These are phyloP conservation scores for Tetradesmus obliquus DNA, from an alignment of 139 green algal genomes.

Conservation along the genomic window DNA sequence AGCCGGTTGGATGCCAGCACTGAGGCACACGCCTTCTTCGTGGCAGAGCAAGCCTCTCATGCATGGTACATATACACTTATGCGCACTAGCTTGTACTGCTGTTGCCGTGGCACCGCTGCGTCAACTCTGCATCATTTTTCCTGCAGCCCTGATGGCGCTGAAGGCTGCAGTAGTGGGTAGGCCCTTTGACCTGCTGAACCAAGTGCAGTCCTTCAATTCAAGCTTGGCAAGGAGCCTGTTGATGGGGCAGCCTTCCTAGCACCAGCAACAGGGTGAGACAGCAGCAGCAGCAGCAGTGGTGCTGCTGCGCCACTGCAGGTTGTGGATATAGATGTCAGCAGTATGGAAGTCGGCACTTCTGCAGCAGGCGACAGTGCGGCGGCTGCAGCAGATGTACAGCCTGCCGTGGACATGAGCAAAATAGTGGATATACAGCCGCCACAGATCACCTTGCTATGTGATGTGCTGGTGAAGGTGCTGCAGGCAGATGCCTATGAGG, in stretches of 20 bases:
- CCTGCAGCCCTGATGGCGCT: too few relatives aligned
- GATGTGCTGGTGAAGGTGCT: background rate
- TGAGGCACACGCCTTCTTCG: too few relatives aligned
- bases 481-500: background rate
- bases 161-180: too few relatives aligned
- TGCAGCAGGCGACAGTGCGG: too few relatives aligned
- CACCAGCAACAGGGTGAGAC: background rate
- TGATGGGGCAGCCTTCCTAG: background rate
- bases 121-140: too few relatives aligned
- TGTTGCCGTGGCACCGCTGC: too few relatives aligned
- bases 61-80: too few relatives aligned
- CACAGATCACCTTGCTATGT: background rate
- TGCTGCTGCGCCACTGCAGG: background rate
- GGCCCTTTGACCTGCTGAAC: too few relatives aligned
- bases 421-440: background rate
- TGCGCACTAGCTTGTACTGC: too few relatives aligned
- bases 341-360: background rate
- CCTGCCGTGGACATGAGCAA: background rate
- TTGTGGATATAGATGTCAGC: slow-evolving; percentile 6
- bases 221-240: background rate
- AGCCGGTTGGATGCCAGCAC: too few relatives aligned
- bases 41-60: too few relatives aligned
- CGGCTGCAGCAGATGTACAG: background rate
- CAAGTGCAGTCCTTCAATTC: too few relatives aligned
- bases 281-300: background rate